These are phyloP conservation scores for Fusarium sp. DNA, from an alignment of 2,329 filamentous ascomycete species.

Conservation along the genomic window DNA sequence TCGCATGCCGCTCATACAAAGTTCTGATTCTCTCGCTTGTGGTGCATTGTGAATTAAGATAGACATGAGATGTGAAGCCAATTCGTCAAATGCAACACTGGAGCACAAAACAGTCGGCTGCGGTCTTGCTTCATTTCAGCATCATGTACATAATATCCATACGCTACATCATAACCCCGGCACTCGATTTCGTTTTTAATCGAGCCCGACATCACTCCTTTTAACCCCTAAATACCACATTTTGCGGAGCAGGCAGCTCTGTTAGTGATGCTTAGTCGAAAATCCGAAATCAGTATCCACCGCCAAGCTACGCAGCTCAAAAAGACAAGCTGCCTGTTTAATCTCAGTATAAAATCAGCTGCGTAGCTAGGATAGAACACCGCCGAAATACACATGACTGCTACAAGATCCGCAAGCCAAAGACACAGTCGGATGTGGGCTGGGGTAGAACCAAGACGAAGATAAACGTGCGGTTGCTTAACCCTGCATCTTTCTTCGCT, in stretches of 20 bases:
- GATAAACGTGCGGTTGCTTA: constrained; percentile 57
- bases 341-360: constrained; percentile 6
- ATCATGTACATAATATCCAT: constrained; percentile 43
- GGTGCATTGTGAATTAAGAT: background rate
- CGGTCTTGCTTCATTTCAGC: constrained; percentile 44
- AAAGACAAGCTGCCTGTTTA: constrained; percentile 6
- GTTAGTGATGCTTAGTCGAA: constrained; percentile 31
- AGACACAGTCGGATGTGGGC: constrained; percentile 7
- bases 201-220: constrained; percentile 34
- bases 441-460: constrained; percentile 15
- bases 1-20: constrained; percentile 26
- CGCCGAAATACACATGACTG: constrained; percentile 12
- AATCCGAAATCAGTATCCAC: constrained; percentile 34
- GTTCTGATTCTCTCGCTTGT: background rate
- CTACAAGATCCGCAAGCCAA: constrained; percentile 19
- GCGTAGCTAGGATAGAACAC: constrained; percentile 20
- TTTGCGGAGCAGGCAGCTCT: constrained; percentile 25
- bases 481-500: constrained; percentile 93
- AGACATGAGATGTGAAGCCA: too few species aligned
- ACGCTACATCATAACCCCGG: constrained; percentile 41
- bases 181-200: constrained; percentile 31
- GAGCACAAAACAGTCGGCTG: background rate
- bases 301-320: constrained; percentile 11
- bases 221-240: constrained; percentile 32
- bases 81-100: background rate